Conservation (phyloP, 495 filamentous ascomycete genomes). For the Aspergillus leporis region DNA sequence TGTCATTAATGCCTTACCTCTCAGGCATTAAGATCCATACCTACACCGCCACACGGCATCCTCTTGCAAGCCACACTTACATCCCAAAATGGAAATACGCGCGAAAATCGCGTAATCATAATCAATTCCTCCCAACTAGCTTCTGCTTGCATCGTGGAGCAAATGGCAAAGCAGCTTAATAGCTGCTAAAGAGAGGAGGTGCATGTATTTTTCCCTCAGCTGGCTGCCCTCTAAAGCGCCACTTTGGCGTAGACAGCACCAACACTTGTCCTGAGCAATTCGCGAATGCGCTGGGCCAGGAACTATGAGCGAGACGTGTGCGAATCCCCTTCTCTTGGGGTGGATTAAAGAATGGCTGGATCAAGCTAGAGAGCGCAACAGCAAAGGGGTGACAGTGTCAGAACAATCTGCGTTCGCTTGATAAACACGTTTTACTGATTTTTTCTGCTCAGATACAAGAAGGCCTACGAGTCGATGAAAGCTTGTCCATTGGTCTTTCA, state of each 20-base stretch:
- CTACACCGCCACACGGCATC: background rate
- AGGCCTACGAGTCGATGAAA: slow-evolving; percentile 80
- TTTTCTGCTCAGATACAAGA: slow-evolving; percentile 59
- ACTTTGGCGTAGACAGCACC: background rate
- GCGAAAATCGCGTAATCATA: slow-evolving; percentile 3
- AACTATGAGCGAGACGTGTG: slow-evolving; percentile 51
- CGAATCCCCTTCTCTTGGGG: slow-evolving; percentile 71
- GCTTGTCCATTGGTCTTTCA: slow-evolving; percentile 71
- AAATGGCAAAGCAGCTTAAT: background rate
- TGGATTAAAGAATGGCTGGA: slow-evolving; percentile 85
- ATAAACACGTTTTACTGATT: slow-evolving; percentile 10
- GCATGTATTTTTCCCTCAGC: background rate
- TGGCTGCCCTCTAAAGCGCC: background rate
- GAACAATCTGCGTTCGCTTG: slow-evolving; percentile 18
- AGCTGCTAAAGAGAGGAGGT: background rate
- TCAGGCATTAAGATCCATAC: background rate
- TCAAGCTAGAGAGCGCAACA: slow-evolving; percentile 67
- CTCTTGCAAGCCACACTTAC: slow-evolving; percentile 1
- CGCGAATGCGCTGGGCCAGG: background rate
- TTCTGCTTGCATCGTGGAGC: background rate
- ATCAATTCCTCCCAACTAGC: background rate
- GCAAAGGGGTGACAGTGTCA: slow-evolving; percentile 64
- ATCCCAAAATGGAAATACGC: slow-evolving; percentile 16
- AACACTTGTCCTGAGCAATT: background rate
- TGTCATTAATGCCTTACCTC: background rate